Base-by-base conservation (phyloP, 2,329 filamentous ascomycete species). In the Eutypa lata region DNA sequence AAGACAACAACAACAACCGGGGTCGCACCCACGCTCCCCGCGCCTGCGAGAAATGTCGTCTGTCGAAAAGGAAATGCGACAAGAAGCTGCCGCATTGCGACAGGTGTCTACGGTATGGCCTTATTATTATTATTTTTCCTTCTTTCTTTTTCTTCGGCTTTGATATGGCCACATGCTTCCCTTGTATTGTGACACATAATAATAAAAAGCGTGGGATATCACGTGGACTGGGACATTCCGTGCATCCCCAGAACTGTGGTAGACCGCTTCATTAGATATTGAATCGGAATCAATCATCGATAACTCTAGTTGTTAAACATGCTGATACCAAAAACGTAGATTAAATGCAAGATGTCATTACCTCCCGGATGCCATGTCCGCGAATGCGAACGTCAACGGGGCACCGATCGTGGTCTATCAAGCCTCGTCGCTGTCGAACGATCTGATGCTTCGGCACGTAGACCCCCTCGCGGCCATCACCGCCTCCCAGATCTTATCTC, bases 401-500 rank as follows among this genome's bases (percentile, higher is more conserved):
- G 54, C 62, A 1, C 62, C 65, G 43, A 59, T 68, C 31, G 58
- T 68, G 45, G 60, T 68, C 35, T 61, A 64, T 46, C 65, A 67
- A 42, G 59, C 64, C 62, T 61, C 50, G n/a, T 56, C 64, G 8
- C 59, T 67, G 4, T 50, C 59, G 3, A 63, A 57, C 49, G 66
- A 68, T 38, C 52, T 55, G 7, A 53, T 67, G 18, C 61, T 69
- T 33, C 61, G 61, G 21, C 57, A 58, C 18, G 33, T 60, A 10
- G 64, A 69, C 47, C 66, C 66, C 5, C 64, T 69, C 18, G 61
- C 63, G 37, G 70, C 72, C 48, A 60, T 76, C 48, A 63, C 70
- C 14, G 66, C 67, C 44, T 55, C 65, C 8, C 67, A 72, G 56
- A 71, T 76, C 57, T 67, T 76, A 58, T 67, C 68, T 28, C 65